phyloP scores from a whole-genome alignment of 1,284 basidiomycete genomes.

The Leccinum subfulvum region DNA sequence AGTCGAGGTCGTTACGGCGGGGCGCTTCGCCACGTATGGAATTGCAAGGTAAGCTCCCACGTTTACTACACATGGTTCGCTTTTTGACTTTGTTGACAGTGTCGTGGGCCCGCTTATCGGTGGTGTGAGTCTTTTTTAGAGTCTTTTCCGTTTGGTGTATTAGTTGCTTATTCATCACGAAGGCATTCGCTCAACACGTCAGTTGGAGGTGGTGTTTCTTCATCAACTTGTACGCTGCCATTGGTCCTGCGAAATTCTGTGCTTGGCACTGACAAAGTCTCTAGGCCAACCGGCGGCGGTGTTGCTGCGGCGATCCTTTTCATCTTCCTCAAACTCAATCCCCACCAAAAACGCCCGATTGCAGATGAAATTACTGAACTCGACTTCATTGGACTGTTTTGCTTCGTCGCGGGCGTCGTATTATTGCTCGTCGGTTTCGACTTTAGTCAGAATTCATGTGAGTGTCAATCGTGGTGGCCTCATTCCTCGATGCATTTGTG shows the following conservation, averaged over 20 bases:
- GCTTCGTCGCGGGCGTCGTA: conserved; percentile 73
- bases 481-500: neutral
- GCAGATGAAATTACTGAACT: conserved; percentile 64
- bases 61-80: neutral
- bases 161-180: conserved; percentile 4
- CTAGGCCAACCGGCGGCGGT: conserved; percentile 73
- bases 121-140: conserved; percentile 47
- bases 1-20: conserved; percentile 78
- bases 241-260: neutral
- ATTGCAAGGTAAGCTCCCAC: conserved; percentile 54
- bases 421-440: conserved; percentile 84
- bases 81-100: conserved; percentile 33
- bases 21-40: conserved; percentile 73
- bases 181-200: conserved; percentile 70
- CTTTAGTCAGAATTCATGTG: conserved; percentile 66
- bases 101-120: conserved; percentile 77
- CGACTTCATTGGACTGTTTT: conserved; percentile 72
- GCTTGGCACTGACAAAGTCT: conserved; percentile 36
- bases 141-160: neutral
- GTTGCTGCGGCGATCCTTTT: conserved; percentile 71
- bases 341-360: conserved; percentile 57
- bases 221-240: conserved; percentile 58
- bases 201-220: conserved; percentile 81
- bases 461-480: conserved; percentile 23
- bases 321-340: conserved; percentile 83